phyloP scores from a whole-genome alignment of 495 filamentous ascomycete genomes.

The Tuber brumale region DNA sequence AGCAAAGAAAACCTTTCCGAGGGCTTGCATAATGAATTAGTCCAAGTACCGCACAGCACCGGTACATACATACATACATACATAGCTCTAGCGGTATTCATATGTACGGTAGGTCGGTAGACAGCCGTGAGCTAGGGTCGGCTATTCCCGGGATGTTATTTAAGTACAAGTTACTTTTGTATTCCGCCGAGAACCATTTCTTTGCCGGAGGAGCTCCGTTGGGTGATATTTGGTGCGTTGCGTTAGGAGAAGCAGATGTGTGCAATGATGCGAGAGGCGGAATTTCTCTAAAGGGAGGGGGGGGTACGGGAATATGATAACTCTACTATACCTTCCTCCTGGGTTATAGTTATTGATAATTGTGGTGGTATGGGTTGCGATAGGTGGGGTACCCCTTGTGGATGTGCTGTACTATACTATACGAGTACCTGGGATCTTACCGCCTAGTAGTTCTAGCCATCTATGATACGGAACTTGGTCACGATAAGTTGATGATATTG shows the following conservation, averaged over 20 bases:
- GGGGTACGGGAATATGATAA: not conserved
- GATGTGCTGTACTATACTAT: not conserved
- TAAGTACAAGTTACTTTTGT: too few species aligned
- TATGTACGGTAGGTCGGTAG: not conserved
- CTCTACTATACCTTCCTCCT: conserved; percentile 1
- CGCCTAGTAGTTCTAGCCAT: not conserved
- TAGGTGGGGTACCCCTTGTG: too few species aligned
- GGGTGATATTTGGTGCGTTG: not conserved
- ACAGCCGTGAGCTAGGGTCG: conserved; percentile 16
- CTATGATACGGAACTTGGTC: not conserved
- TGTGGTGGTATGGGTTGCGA: not conserved
- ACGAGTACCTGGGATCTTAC: not conserved
- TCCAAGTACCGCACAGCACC: not conserved
- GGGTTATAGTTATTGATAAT: not conserved
- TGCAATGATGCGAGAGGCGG: not conserved
- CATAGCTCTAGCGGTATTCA: not conserved
- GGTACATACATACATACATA: too few species aligned
- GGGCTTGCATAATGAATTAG: not conserved
- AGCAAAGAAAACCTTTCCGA: not conserved
- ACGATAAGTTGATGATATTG: not conserved
- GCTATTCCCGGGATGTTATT: conserved; percentile 29
- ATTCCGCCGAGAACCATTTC: not conserved
- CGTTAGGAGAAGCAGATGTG: not conserved
- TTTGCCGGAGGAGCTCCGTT: not conserved
- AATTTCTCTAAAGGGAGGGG: not conserved